phyloP scores from a whole-genome alignment of 352 stramenopile species.

The Globisporangium abappressorium region DNA sequence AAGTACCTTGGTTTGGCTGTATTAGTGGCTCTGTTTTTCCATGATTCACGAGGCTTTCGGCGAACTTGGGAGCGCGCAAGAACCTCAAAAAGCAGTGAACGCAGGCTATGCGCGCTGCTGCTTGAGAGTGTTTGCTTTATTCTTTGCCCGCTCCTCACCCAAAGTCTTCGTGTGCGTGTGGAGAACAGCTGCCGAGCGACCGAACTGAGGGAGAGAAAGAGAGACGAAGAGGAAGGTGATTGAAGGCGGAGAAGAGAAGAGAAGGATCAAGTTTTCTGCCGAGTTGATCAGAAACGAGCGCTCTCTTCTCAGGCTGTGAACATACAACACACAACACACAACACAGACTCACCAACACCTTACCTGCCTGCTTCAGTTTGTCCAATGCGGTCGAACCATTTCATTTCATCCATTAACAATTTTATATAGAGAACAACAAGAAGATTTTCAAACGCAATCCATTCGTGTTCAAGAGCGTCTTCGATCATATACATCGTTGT shows the following conservation, averaged over 20 bases:
- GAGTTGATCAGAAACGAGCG: not conserved
- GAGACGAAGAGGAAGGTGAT: not conserved
- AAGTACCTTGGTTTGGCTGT: not conserved
- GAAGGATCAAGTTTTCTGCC: not conserved
- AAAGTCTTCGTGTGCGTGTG: not conserved
- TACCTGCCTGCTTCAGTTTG: too few species aligned
- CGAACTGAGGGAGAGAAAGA: not conserved
- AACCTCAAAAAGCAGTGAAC: not conserved
- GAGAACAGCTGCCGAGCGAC: not conserved
- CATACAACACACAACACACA: not conserved
- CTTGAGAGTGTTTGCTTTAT: not conserved
- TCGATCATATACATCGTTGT: too few species aligned
- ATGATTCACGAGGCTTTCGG: slow-evolving; percentile 6
- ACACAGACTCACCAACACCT: not conserved
- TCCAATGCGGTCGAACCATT: not conserved
- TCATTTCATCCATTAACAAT: not conserved
- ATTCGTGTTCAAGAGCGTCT: not conserved
- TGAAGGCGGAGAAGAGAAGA: not conserved
- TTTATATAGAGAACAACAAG: not conserved
- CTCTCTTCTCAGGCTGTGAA: too few species aligned
- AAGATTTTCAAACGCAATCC: not conserved
- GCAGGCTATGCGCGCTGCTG: not conserved
- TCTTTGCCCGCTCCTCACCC: slow-evolving; percentile 14
- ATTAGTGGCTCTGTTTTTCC: not conserved
- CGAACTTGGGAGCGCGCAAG: slow-evolving; percentile 14